Percentiles rank a stretch among this genome's conserved stretches.
phyloP scores from a whole-genome alignment of 768 basidiomycete genomes.

The Flagelloscypha sp. region DNA sequence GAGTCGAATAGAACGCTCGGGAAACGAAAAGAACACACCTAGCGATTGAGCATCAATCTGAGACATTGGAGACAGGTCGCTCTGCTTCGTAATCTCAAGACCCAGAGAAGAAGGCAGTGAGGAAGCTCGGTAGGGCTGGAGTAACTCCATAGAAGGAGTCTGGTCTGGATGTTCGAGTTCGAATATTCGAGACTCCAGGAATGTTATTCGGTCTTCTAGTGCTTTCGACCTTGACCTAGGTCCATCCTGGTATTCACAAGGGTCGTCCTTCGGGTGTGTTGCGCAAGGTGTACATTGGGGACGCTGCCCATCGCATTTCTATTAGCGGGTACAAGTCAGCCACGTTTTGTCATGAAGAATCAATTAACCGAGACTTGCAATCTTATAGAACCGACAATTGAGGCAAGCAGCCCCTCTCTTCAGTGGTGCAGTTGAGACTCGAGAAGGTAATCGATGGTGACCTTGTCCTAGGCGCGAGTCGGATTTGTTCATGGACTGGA shows the following conservation, averaged over 20 bases:
- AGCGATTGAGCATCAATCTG: no score
- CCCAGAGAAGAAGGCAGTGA: no score
- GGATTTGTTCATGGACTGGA: no score
- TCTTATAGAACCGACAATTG: constrained; percentile 36
- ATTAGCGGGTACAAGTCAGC: no score
- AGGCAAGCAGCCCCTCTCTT: constrained; percentile 49
- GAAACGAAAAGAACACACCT: no score
- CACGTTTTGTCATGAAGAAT: constrained; percentile 5
- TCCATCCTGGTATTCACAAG: constrained; percentile 67
- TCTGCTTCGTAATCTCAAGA: no score
- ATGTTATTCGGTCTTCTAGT: constrained; percentile 50
- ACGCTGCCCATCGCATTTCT: constrained; percentile 63
- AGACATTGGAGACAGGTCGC: no score
- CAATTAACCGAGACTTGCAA: constrained; percentile 1
- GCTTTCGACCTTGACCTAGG: constrained; percentile 51
- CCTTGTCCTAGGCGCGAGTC: no score
- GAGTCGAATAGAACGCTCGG: no score
- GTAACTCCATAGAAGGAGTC: constrained; percentile 39
- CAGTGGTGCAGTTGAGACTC: no score
- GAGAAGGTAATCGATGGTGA: no score
- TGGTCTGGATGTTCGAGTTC: constrained; percentile 49
- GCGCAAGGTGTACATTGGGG: constrained; percentile 61
- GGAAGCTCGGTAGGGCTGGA: constrained; percentile 47
- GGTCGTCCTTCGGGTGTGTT: constrained; percentile 50
- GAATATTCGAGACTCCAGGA: constrained; percentile 47